These are phyloP conservation scores for Sclerotinia nivalis DNA, from an alignment of 2,329 filamentous ascomycete species.

Conservation along the genomic window DNA sequence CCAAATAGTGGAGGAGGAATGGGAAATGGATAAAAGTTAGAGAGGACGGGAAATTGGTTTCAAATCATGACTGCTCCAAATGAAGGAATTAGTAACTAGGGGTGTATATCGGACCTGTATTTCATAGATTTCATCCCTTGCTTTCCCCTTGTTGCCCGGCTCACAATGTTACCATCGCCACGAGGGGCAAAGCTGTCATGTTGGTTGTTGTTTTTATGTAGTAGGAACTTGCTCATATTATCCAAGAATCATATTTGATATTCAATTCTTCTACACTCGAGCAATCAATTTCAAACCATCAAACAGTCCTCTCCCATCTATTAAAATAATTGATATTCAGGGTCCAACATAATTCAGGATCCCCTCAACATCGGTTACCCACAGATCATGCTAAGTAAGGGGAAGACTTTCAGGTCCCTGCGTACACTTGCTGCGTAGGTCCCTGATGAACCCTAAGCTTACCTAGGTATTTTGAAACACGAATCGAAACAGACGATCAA, in stretches of 20 bases:
- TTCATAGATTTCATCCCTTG: not conserved
- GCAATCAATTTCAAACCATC: too few species aligned
- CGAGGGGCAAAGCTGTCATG: not conserved
- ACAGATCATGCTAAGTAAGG: not conserved
- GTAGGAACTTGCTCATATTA: too few species aligned
- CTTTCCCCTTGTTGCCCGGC: not conserved
- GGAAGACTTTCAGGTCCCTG: too few species aligned
- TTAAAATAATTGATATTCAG: not conserved
- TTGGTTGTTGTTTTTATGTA: not conserved
- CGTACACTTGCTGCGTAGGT: too few species aligned
- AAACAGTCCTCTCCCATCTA: not conserved
- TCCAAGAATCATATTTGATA: not conserved
- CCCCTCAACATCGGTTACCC: not conserved
- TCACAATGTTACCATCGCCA: constrained; percentile 1
- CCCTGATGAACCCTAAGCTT: too few species aligned
- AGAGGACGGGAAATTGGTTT: not conserved
- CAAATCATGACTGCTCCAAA: not conserved
- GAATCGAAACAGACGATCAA: too few species aligned
- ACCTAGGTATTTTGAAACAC: too few species aligned
- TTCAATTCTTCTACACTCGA: not conserved
- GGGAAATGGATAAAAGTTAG: not conserved
- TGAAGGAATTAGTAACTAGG: not conserved
- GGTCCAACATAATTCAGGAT: not conserved
- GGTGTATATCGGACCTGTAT: not conserved
- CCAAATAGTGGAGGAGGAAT: not conserved